Percentiles rank a stretch among this genome's conserved stretches.
phyloP scores from a whole-genome alignment of 2,329 filamentous ascomycete species.

The Fusarium annulatum region DNA sequence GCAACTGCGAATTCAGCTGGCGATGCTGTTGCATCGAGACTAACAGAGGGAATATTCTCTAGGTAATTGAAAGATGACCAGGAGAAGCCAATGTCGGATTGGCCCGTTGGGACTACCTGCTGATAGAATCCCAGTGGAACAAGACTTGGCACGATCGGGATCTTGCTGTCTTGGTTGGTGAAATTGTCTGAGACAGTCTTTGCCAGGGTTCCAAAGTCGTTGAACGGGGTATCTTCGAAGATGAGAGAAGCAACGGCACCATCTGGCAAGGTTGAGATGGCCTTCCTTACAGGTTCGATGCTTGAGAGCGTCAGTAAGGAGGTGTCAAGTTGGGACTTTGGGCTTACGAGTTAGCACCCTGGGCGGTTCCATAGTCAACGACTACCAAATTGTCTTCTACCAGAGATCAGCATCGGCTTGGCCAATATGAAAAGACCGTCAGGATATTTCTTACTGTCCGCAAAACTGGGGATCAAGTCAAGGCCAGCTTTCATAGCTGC shows the following conservation, averaged over 20 bases:
- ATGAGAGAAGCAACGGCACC: neutral
- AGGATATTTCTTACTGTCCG: neutral
- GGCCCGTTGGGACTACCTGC: neutral
- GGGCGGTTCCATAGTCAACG: slow-evolving; percentile 4
- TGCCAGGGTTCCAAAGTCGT: slow-evolving; percentile 14
- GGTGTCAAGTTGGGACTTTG: accelerated
- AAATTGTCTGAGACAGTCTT: slow-evolving; percentile 7
- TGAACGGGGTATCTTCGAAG: slow-evolving; percentile 10
- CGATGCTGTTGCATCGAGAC: slow-evolving; percentile 5
- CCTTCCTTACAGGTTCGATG: neutral
- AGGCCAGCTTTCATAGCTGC: neutral
- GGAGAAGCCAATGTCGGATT: neutral
- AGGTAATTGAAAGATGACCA: slow-evolving; percentile 23
- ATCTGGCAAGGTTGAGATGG: neutral
- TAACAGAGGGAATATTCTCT: neutral
- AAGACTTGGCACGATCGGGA: neutral
- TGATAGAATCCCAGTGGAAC: slow-evolving; percentile 7
- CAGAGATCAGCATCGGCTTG: accelerated
- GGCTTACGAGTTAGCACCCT: slow-evolving; percentile 8
- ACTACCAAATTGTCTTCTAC: neutral
- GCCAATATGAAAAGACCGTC: accelerated
- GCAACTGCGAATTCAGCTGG: slow-evolving; percentile 7
- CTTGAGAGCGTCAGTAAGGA: neutral
- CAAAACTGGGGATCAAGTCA: neutral
- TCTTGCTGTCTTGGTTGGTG: accelerated